A percentile compares a stretch with the other conserved stretches of the same genome.
Evolutionary conservation across 441 rosid genomes (phyloP).

Genomic region (Syzygium malaccense): DNA sequence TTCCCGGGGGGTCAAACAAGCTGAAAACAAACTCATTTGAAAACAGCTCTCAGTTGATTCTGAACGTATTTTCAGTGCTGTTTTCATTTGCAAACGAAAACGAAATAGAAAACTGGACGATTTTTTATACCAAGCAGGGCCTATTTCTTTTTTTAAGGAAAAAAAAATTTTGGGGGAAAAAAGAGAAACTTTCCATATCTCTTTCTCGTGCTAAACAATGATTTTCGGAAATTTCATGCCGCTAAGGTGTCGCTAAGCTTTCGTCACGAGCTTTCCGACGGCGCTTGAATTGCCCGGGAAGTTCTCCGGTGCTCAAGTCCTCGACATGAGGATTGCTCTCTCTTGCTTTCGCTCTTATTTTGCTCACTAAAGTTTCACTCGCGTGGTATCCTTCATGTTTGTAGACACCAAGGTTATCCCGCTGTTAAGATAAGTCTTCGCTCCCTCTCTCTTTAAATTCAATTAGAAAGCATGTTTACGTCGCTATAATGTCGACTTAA

Average conservation of each 20-base stretch:
- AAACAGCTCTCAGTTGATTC: neutral
- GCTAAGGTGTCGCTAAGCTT: neutral
- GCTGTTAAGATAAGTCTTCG: neutral
- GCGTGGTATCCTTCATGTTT: neutral
- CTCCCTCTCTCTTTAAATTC: neutral
- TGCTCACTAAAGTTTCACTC: neutral
- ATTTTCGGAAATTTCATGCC: neutral
- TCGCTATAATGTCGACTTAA: neutral
- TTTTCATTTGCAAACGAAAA: neutral
- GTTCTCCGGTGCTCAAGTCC: neutral
- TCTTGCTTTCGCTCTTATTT: neutral
- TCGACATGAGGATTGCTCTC: neutral
- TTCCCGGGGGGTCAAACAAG: neutral
- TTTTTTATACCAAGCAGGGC: neutral
- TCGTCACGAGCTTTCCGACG: neutral
- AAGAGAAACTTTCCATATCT: neutral
- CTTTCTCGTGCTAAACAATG: neutral
- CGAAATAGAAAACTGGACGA: neutral
- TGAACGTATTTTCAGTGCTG: neutral
- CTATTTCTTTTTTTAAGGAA: no score
- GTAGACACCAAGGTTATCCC: neutral
- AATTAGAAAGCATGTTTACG: neutral
- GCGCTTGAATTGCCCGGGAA: neutral
- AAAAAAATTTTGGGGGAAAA: neutral
- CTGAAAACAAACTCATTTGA: neutral